These are phyloP conservation scores for Coemansia sp. DNA, from an alignment of 192 early-diverging fungal genomes.

Conservation along the genomic window DNA sequence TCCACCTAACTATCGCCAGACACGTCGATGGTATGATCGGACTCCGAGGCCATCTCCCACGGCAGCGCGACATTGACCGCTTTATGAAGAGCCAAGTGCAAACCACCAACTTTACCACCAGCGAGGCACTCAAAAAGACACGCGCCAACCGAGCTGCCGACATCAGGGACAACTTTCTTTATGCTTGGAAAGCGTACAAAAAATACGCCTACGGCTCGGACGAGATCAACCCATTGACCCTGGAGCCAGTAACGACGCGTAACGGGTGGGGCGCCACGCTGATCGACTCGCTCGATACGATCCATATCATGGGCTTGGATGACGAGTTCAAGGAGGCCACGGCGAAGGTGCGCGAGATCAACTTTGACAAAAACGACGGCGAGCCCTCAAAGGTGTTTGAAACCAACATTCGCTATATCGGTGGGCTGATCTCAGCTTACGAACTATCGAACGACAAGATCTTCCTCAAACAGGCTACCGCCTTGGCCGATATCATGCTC, in stretches of 20 bases:
- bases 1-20: conserved; percentile 11
- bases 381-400: conserved; percentile 79
- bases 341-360: conserved; percentile 67
- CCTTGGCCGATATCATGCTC: conserved; percentile 79
- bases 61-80: conserved; percentile 30
- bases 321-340: conserved; percentile 78
- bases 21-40: conserved; percentile 45
- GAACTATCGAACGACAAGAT: conserved; percentile 64
- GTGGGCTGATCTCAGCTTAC: conserved; percentile 82
- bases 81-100: conserved; percentile 36
- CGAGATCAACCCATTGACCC: conserved; percentile 59
- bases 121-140: conserved; percentile 26
- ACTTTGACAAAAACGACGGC: conserved; percentile 73
- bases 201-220: conserved; percentile 79
- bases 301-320: conserved; percentile 75
- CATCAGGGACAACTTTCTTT: conserved; percentile 62
- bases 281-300: conserved; percentile 91
- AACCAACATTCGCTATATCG: conserved; percentile 84
- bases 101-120: conserved; percentile 36
- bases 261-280: conserved; percentile 82
- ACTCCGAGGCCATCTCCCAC: conserved; percentile 28
- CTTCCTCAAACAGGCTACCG: conserved; percentile 72
- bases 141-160: conserved; percentile 58
- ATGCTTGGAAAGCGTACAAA: conserved; percentile 78
- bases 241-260: conserved; percentile 49